Conservation (phyloP, 768 basidiomycete genomes). For the Phylloporus scabripes region DNA sequence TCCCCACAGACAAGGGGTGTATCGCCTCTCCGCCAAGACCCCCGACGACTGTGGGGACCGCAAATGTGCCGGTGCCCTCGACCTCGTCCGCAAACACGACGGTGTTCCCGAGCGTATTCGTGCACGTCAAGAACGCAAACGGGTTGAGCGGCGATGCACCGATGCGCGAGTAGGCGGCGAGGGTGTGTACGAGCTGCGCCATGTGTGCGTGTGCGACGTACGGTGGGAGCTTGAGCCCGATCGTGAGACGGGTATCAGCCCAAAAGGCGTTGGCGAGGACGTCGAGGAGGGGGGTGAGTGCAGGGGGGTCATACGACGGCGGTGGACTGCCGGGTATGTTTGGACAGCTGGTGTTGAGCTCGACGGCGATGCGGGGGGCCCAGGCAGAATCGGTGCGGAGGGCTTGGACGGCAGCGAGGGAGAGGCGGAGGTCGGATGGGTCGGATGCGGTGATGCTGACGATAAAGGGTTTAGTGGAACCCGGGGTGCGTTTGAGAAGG, state of each 20-base stretch:
- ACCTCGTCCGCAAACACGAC: constrained; percentile 59
- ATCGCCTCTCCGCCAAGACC: constrained; percentile 74
- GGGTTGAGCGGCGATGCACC: constrained; percentile 33
- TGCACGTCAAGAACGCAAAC: constrained; percentile 72
- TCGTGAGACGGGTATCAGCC: constrained; percentile 49
- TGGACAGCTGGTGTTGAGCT: constrained; percentile 83
- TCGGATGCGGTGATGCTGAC: constrained; percentile 71
- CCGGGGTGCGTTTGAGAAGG: constrained; percentile 33
- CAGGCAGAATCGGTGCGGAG: constrained; percentile 40
- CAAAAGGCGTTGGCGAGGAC: constrained; percentile 47
- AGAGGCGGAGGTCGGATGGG: constrained; percentile 43
- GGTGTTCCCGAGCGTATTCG: constrained; percentile 73
- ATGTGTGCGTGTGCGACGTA: constrained; percentile 64
- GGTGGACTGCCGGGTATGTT: constrained; percentile 64
- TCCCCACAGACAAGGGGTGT: constrained; percentile 75
- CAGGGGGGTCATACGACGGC: constrained; percentile 53
- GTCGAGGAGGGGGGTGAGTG: constrained; percentile 48
- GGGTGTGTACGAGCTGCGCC: constrained; percentile 41
- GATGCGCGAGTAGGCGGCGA: constrained; percentile 37
- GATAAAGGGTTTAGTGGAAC: constrained; percentile 59
- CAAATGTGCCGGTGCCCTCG: constrained; percentile 34
- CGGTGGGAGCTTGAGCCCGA: constrained; percentile 79
- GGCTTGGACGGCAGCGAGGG: constrained; percentile 56
- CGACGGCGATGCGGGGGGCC: constrained; percentile 54
- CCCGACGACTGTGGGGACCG: constrained; percentile 60